A percentile compares a stretch with the other conserved stretches of the same genome.
These are phyloP conservation scores for Henckelia pumila DNA, from an alignment of 257 asterid species.

Conservation along the genomic window DNA sequence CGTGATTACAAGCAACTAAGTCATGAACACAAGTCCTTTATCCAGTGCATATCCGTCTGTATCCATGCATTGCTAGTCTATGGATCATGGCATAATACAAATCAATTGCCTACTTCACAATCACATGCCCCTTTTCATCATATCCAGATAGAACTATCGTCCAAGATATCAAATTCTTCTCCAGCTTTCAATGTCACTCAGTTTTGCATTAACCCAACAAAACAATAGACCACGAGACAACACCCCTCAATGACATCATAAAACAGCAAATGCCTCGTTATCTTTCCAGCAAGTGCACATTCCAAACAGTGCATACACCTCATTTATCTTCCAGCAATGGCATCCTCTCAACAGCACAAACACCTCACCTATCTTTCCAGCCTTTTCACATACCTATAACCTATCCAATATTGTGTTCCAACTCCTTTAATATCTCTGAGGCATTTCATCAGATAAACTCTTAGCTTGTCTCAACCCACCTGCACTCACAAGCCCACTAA, in stretches of 20 bases:
- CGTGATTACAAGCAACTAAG: constrained; percentile 64
- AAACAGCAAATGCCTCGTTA: too few species aligned
- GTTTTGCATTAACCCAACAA: constrained; percentile 59
- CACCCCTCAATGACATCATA: constrained; percentile 37
- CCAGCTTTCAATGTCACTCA: constrained; percentile 72
- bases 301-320: too few species aligned
- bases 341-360: constrained; percentile 55
- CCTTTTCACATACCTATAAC: constrained; percentile 50
- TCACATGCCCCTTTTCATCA: constrained; percentile 62
- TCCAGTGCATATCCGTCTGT: constrained; percentile 14
- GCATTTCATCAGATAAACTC: constrained; percentile 56
- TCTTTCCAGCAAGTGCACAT: too few species aligned
- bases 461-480: constrained; percentile 36
- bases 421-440: constrained; percentile 48
- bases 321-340: constrained; percentile 15
- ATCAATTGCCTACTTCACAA: constrained; percentile 51
- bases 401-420: constrained; percentile 55
- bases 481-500: constrained; percentile 40
- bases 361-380: constrained; percentile 43
- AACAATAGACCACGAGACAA: constrained; percentile 78
- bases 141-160: constrained; percentile 64
- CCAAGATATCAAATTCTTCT: constrained; percentile 71
- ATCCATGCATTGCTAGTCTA: too few species aligned
- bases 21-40: constrained; percentile 53
- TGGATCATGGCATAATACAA: too few species aligned